Base-by-base conservation (phyloP, 2,329 filamentous ascomycete genomes). In the Zymoseptoria tritici region DNA sequence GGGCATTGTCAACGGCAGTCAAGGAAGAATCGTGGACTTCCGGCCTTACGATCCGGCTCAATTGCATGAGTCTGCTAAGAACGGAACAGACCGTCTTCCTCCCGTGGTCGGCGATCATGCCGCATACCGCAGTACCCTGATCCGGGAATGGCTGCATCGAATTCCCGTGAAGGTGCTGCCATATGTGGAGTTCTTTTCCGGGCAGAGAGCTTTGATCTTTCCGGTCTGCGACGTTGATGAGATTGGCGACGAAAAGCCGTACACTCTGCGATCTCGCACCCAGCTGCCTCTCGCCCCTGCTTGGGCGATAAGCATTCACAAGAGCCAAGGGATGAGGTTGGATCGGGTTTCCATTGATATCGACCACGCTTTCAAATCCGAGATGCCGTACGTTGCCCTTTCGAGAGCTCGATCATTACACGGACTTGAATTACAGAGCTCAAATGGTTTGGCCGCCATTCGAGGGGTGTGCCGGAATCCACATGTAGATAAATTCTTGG, bases 291-390 rank as follows among this genome's bases (percentile, higher is more conserved):
- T 88, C 0, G 72, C 78, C 1, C 75, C 83, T 0, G 85, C 80
- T 0, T 87, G 84, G 81, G 85, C 85, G 0, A 78, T 86, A 64
- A 86, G 79, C 0, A 80, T 85, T 2, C 85, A 88, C 68, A 86
- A 85, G 68, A 78, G 78, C 2, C 82, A 87, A 72, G 83, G 84
- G 2, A 81, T 86, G 76, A 86, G 83, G 1, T 73, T 88, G 2
- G 79, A 85, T 21, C 76, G 78, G 2, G 83, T 83, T 1, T 75
- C 79, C 1, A 81, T 87, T 1, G 72, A 86, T 65, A 67, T 87
- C 6, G 67, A 69, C 0, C 68, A 70, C 3, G 76, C 77, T 0
- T 87, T 85, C 64, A 80, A 81, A 58, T 73, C 78, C 21, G 82
- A 83, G 0, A 84, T 86, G 71, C 78, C 80, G 0, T 87, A 87